A percentile compares a stretch with the other conserved stretches of the same genome.
phyloP scores from a whole-genome alignment of 2,329 filamentous ascomycete genomes.

The Aspergillus pseudoglaucus region DNA sequence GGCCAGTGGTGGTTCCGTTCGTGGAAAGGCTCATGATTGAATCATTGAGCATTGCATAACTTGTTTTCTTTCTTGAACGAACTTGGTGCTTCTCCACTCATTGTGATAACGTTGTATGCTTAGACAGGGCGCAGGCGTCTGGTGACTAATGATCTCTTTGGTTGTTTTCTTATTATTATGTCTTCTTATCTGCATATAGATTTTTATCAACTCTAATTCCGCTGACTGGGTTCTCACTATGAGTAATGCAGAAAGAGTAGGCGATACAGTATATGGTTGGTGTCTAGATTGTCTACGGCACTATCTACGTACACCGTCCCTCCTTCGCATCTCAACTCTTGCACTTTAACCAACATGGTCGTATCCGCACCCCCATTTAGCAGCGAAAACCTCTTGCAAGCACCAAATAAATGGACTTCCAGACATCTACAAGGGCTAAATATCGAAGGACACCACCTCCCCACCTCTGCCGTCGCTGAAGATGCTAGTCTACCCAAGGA shows the following conservation, averaged over 20 bases:
- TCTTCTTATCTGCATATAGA: background rate
- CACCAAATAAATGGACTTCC: background rate
- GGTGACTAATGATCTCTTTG: background rate
- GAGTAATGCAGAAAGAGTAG: too few species aligned
- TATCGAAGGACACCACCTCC: background rate
- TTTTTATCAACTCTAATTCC: too few species aligned
- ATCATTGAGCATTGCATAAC: background rate
- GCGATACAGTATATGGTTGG: too few species aligned
- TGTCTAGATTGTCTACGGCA: too few species aligned
- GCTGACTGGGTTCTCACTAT: too few species aligned
- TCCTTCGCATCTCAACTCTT: too few species aligned
- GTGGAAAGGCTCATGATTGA: constrained; percentile 15
- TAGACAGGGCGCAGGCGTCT: constrained; percentile 23
- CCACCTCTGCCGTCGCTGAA: background rate
- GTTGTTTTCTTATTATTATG: background rate
- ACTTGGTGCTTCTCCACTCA: constrained; percentile 19
- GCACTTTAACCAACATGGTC: too few species aligned
- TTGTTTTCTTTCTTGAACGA: background rate
- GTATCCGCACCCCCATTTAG: too few species aligned
- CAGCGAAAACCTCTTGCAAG: background rate
- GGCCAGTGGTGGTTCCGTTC: constrained; percentile 65
- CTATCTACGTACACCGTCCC: too few species aligned
- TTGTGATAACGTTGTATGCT: constrained; percentile 5
- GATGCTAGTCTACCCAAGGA: background rate
- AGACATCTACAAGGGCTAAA: background rate